Evolutionary conservation across 164 flowering plant species (phyloP), one percentile per base, ranked within the genome.

Genomic region (Taxillus chinensis): DNA sequence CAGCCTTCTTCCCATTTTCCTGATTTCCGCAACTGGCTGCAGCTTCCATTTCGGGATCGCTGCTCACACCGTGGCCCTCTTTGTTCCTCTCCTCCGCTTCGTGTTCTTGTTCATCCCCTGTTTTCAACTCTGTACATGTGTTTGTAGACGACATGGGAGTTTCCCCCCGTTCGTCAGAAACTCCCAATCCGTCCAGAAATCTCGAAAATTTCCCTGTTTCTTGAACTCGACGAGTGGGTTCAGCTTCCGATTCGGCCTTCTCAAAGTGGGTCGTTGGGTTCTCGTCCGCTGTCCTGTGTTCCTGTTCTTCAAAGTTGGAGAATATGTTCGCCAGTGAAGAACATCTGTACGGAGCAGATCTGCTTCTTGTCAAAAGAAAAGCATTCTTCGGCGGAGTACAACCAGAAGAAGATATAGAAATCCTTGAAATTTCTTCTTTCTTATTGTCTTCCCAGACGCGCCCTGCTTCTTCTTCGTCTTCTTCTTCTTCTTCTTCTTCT

Each of bases 321-420:
- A 84, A 78, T 16, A 74, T 69, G 59, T 61, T 42, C 0, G 87
- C 87, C 49, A 86, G 46, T 0, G 92, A 84, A 4, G 96, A 80
- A 13, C 87, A 78, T 71, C 87, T 70, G 72, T 80, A 80, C n/a
- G 89, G 89, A 11, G 83, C 92, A 39, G 96, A 89, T 82, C 86
- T 82, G 50, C 89, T 73, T 60, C 92, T 67, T 16, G 86, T 89
- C 17, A 89, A 69, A 17, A 87, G 12, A 11, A 85, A 69, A 42
- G 86, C 90, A 57, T 79, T 83, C 61, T 71, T 83, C 0, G 87
- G 90, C 6, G 86, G 90, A 8, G 84, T 45, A 27, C 67, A 51
- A 16, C 71, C 48, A 1, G 62, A 50, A 60, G 65, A 56, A 16
- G 27, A 27, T 27, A 40, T 69, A 46, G 60, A 56, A 9, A 60